phyloP scores from a whole-genome alignment of 106 monocot genomes.

The Gastrodia elata region DNA sequence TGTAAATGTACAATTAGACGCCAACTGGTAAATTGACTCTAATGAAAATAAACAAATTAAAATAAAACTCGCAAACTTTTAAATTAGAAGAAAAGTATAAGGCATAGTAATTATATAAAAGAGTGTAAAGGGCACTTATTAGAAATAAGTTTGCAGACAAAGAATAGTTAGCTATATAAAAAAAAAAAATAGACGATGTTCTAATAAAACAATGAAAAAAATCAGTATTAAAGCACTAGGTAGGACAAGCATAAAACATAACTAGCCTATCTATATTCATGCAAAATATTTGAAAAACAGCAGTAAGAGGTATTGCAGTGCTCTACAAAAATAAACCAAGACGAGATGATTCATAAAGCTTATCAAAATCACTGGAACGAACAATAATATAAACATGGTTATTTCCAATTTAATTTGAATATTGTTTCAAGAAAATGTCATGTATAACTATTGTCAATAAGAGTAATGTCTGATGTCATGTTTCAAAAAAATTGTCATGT shows the following conservation, averaged over 20 bases:
- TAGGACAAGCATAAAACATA: neutral
- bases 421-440: neutral
- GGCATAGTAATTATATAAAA: neutral
- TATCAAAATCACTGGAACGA: neutral
- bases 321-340: neutral
- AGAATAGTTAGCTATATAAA: neutral
- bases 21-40: too few relatives aligned
- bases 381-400: neutral
- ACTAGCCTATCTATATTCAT: neutral
- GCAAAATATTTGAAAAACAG: neutral
- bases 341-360: neutral
- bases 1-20: too few relatives aligned
- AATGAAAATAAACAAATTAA: too few relatives aligned
- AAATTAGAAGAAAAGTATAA: neutral
- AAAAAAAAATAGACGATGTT: neutral
- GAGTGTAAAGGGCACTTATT: neutral
- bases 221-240: neutral
- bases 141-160: neutral
- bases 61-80: neutral
- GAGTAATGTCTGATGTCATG: too few relatives aligned
- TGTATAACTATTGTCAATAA: too few relatives aligned
- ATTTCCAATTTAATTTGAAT: neutral
- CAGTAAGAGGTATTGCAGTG: neutral
- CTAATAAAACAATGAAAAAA: neutral
- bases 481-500: neutral